Evolutionary conservation across 1,284 basidiomycete species (phyloP).

Genomic region (Austroboletus niveus): DNA sequence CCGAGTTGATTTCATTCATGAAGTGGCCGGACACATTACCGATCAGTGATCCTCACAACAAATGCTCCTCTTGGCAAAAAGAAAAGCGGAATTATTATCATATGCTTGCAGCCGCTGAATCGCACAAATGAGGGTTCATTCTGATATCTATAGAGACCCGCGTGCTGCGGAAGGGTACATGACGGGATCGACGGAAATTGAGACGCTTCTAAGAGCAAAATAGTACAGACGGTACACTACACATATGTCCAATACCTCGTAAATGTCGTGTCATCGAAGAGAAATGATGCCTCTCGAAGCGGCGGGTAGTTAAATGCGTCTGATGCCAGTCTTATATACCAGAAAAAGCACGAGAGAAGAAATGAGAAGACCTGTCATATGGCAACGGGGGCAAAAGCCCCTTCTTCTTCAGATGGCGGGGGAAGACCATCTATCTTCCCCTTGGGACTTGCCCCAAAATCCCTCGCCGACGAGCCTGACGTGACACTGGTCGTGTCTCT

Average conservation of each 20-base stretch:
- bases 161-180: neutral
- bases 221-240: conserved; percentile 30
- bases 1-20: no score
- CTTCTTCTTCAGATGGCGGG: conserved; percentile 15
- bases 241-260: conserved; percentile 17
- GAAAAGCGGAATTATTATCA: no score
- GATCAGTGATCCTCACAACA: no score
- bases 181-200: conserved; percentile 22
- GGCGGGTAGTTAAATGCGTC: conserved; percentile 8
- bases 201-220: conserved; percentile 22
- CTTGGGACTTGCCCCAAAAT: conserved; percentile 31
- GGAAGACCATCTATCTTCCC: conserved; percentile 18
- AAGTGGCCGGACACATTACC: no score
- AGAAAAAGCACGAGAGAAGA: conserved; percentile 6
- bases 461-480: conserved; percentile 27
- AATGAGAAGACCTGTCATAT: conserved; percentile 29
- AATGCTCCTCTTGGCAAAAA: no score
- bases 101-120: neutral
- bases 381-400: conserved; percentile 25
- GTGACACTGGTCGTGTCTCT: conserved; percentile 32
- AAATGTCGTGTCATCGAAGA: conserved; percentile 11
- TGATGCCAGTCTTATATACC: conserved; percentile 8
- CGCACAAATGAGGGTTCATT: neutral
- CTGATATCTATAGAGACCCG: neutral
- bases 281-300: conserved; percentile 5